phyloP scores from a whole-genome alignment of 1,284 basidiomycete genomes.

The Sanghuangporus baumii region DNA sequence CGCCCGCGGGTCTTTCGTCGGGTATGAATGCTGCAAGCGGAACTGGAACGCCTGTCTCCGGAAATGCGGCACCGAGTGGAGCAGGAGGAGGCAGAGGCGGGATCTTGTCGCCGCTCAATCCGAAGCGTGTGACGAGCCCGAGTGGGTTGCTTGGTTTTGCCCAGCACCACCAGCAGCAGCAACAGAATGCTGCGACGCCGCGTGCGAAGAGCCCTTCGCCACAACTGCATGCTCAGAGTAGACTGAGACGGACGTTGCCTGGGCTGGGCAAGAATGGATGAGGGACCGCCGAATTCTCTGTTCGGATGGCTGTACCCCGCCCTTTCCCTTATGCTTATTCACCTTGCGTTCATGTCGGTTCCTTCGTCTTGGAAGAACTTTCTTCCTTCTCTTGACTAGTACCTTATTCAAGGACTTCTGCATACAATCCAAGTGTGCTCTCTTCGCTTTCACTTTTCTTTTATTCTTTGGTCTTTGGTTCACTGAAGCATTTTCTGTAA shows the following conservation, averaged over 20 bases:
- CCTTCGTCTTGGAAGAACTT: neutral
- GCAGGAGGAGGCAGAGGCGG: neutral
- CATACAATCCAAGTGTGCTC: too few species aligned
- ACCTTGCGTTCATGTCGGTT: neutral
- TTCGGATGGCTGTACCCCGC: neutral
- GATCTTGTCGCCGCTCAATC: conserved; percentile 15
- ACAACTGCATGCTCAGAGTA: conserved; percentile 3
- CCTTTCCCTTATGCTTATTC: neutral
- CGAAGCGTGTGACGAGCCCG: conserved; percentile 13
- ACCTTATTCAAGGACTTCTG: too few species aligned
- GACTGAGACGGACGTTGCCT: conserved; percentile 6
- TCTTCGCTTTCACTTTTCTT: too few species aligned
- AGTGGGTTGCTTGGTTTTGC: conserved; percentile 9
- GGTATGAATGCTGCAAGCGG: neutral
- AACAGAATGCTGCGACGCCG: neutral
- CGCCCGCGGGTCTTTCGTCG: neutral
- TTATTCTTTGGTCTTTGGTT: too few species aligned
- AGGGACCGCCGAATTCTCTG: neutral
- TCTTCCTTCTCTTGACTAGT: neutral
- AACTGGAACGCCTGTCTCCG: neutral
- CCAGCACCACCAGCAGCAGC: neutral
- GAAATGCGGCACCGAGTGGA: neutral
- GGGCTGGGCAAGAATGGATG: conserved; percentile 2
- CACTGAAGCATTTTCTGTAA: too few species aligned
- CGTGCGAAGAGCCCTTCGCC: conserved; percentile 12